phyloP scores from a whole-genome alignment of 768 basidiomycete genomes.

The Chlorophyllum brunneum region DNA sequence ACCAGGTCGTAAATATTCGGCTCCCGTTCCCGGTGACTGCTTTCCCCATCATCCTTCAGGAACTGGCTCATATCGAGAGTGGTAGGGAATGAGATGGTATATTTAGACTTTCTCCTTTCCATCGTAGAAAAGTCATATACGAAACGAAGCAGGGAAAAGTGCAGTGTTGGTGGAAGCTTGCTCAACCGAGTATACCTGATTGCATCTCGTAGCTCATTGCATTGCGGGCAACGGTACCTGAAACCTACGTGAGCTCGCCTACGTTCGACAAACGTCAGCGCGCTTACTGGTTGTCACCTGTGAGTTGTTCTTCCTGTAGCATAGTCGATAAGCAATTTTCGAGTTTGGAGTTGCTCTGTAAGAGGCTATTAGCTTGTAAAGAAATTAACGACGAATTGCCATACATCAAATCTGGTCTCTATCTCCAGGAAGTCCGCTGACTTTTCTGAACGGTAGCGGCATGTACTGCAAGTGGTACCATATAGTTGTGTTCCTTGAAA shows the following conservation, averaged over 20 bases:
- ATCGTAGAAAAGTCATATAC: slow-evolving; percentile 76
- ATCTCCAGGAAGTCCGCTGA: slow-evolving; percentile 79
- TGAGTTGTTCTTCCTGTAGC: slow-evolving; percentile 66
- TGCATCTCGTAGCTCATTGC: slow-evolving; percentile 72
- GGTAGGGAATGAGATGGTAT: slow-evolving; percentile 73
- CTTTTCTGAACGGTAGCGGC: slow-evolving; percentile 65
- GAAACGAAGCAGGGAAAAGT: slow-evolving; percentile 93
- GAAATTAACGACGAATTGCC: slow-evolving; percentile 8
- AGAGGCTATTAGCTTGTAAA: background rate
- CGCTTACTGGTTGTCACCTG: slow-evolving; percentile 82
- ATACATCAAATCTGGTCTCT: slow-evolving; percentile 79
- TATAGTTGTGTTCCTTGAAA: slow-evolving; percentile 87
- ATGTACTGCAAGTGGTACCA: slow-evolving; percentile 72
- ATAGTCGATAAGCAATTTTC: slow-evolving; percentile 68
- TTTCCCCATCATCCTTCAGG: slow-evolving; percentile 28
- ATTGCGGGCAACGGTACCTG: slow-evolving; percentile 80
- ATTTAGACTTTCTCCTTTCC: slow-evolving; percentile 86
- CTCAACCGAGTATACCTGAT: slow-evolving; percentile 70
- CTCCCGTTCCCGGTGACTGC: slow-evolving; percentile 9
- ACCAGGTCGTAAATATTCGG: slow-evolving; percentile 70
- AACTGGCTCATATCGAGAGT: slow-evolving; percentile 71
- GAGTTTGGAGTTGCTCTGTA: slow-evolving; percentile 65
- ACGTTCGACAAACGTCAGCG: background rate
- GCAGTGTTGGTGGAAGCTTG: slow-evolving; percentile 79
- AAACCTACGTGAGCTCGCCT: background rate